These are phyloP conservation scores for Melaleuca alternifolia DNA, from an alignment of 345 rosid species.

Conservation along the genomic window DNA sequence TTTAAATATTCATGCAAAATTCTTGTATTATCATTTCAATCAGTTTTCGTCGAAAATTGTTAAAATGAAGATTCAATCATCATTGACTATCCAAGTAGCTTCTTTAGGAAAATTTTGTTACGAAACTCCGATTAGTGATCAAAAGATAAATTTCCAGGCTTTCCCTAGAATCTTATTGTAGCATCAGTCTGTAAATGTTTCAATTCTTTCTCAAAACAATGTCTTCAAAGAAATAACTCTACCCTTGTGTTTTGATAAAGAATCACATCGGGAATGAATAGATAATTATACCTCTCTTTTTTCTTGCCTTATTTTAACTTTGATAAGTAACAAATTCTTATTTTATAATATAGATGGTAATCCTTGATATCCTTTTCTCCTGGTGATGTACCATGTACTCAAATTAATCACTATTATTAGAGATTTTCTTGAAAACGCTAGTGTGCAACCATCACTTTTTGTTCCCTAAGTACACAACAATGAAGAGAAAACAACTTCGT, in stretches of 20 bases:
- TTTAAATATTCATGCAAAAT: accelerated
- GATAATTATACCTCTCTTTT: background rate
- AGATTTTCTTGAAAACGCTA: background rate
- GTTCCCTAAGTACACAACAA: background rate
- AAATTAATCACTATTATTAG: background rate
- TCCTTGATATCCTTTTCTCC: background rate
- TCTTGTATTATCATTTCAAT: accelerated
- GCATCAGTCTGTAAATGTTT: background rate
- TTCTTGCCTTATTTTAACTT: background rate
- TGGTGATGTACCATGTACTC: background rate
- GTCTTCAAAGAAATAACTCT: background rate
- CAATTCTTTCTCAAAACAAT: background rate
- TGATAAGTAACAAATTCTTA: background rate
- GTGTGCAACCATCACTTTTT: background rate
- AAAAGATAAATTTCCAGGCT: background rate
- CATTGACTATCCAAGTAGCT: background rate
- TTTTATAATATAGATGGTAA: background rate
- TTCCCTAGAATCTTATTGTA: background rate
- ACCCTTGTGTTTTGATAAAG: background rate
- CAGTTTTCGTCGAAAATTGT: background rate
- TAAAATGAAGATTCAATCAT: background rate
- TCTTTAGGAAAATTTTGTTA: background rate
- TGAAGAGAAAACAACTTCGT: background rate
- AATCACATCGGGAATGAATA: background rate
- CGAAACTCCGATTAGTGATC: background rate